A percentile compares a stretch with the other conserved stretches of the same genome.
Evolutionary conservation across 768 basidiomycete species (phyloP).

Genomic region (Tylopilus cervinicoccineus): DNA sequence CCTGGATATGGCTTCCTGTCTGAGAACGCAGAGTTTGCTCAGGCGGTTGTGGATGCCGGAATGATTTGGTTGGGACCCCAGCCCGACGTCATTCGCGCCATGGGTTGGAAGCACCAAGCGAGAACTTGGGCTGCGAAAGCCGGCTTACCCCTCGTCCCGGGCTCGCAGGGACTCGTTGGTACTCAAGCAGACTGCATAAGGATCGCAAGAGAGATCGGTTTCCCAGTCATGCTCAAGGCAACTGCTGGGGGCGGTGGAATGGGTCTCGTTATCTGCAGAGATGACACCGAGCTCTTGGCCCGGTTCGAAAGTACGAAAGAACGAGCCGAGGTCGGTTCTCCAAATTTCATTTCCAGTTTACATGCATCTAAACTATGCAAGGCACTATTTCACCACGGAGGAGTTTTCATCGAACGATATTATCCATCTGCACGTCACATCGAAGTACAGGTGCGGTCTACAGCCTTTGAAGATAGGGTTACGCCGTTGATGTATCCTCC

Average conservation of each 20-base stretch:
- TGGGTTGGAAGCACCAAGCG: constrained; percentile 65
- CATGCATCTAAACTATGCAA: constrained; percentile 16
- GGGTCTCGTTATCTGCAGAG: constrained; percentile 54
- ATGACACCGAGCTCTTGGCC: constrained; percentile 35
- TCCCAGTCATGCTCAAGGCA: constrained; percentile 63
- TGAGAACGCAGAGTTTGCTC: constrained; percentile 57
- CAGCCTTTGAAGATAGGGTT: not conserved
- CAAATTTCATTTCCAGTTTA: not conserved
- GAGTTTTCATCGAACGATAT: constrained; percentile 60
- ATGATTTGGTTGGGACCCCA: constrained; percentile 57
- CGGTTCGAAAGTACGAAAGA: constrained; percentile 36
- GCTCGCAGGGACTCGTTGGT: constrained; percentile 46
- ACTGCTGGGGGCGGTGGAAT: constrained; percentile 69
- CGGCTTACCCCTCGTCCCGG: constrained; percentile 53
- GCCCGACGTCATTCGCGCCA: constrained; percentile 43
- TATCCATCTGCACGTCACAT: constrained; percentile 55
- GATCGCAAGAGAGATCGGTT: constrained; percentile 43
- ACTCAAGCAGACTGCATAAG: constrained; percentile 39
- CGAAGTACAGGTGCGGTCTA: constrained; percentile 51
- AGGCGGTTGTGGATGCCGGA: constrained; percentile 41
- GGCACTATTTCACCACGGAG: constrained; percentile 46
- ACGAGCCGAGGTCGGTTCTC: constrained; percentile 35
- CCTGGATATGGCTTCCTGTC: constrained; percentile 67
- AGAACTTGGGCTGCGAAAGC: constrained; percentile 41
- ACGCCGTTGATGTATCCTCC: constrained; percentile 2